A percentile compares a stretch with the other conserved stretches of the same genome.
These are phyloP conservation scores for Tilletia setariae DNA, from an alignment of 1,284 basidiomycete genomes.

Conservation along the genomic window DNA sequence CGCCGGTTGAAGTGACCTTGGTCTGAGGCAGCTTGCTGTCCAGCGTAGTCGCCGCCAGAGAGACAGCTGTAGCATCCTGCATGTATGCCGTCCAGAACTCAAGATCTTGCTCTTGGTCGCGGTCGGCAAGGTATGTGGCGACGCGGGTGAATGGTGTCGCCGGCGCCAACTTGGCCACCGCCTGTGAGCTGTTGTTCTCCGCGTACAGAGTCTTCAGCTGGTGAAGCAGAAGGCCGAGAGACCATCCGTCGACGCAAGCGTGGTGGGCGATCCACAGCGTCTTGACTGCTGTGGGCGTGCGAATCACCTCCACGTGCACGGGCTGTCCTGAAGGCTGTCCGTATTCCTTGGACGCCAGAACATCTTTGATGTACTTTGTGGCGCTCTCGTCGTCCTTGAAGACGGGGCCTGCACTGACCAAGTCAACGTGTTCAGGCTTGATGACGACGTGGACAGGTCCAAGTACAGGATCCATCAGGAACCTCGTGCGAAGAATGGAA, in stretches of 20 bases:
- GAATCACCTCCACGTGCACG: neutral
- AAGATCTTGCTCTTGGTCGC: neutral
- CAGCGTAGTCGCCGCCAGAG: neutral
- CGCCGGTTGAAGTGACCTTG: neutral
- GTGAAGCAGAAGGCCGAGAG: neutral
- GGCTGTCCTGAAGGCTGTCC: neutral
- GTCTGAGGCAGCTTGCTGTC: neutral
- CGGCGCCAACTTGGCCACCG: neutral
- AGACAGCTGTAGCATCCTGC: neutral
- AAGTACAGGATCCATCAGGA: neutral
- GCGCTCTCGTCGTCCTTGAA: neutral
- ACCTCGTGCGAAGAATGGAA: neutral
- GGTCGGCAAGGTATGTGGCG: neutral
- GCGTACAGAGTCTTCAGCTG: neutral
- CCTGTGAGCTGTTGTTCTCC: neutral
- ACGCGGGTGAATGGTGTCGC: neutral
- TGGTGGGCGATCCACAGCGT: neutral
- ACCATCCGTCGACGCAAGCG: neutral
- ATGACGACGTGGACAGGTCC: neutral
- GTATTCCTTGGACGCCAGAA: neutral
- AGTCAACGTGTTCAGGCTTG: neutral
- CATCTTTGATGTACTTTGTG: neutral
- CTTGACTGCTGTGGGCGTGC: neutral
- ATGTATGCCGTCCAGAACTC: neutral
- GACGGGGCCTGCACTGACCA: neutral